phyloP scores from a whole-genome alignment of 305 asterid species.

The Solanum hybrid region DNA sequence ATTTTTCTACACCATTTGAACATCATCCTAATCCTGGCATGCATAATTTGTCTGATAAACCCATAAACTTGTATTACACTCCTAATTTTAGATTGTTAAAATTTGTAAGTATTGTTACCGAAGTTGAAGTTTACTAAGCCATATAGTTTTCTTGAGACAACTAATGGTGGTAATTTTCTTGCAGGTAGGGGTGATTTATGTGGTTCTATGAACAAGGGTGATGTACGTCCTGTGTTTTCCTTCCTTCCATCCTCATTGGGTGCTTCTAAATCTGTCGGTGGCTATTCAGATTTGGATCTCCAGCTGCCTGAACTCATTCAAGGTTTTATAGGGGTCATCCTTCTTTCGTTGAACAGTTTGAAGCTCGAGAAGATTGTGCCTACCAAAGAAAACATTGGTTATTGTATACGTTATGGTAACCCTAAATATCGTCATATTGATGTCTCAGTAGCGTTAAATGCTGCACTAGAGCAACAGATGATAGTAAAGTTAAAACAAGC shows the following conservation, averaged over 20 bases:
- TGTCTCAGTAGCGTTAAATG: slow-evolving; percentile 29
- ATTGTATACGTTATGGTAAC: slow-evolving; percentile 39
- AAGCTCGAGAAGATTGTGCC: slow-evolving; percentile 40
- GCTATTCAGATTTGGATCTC: slow-evolving; percentile 10
- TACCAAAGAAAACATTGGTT: slow-evolving; percentile 29
- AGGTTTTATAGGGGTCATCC: slow-evolving; percentile 25
- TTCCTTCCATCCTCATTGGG: not conserved
- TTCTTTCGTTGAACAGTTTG: slow-evolving; percentile 33
- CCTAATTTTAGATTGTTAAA: not conserved
- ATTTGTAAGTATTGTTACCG: not conserved
- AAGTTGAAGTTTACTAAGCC: not conserved
- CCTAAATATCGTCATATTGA: slow-evolving; percentile 23
- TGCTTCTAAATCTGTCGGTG: not conserved
- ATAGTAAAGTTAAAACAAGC: slow-evolving; percentile 23
- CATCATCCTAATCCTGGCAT: slow-evolving; percentile 4
- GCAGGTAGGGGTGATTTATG: not conserved
- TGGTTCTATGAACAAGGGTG: not conserved
- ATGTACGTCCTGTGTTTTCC: not conserved
- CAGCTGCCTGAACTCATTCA: slow-evolving; percentile 18
- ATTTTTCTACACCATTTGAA: not conserved
- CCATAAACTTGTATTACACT: not conserved
- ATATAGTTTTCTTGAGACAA: not conserved
- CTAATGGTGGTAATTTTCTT: not conserved
- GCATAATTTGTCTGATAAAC: not conserved
- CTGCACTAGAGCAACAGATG: slow-evolving; percentile 29